A percentile compares a stretch with the other conserved stretches of the same genome.
These are phyloP conservation scores for Actinomortierella ambigua DNA, from an alignment of 371 early-diverging fungal genomes.

Conservation along the genomic window DNA sequence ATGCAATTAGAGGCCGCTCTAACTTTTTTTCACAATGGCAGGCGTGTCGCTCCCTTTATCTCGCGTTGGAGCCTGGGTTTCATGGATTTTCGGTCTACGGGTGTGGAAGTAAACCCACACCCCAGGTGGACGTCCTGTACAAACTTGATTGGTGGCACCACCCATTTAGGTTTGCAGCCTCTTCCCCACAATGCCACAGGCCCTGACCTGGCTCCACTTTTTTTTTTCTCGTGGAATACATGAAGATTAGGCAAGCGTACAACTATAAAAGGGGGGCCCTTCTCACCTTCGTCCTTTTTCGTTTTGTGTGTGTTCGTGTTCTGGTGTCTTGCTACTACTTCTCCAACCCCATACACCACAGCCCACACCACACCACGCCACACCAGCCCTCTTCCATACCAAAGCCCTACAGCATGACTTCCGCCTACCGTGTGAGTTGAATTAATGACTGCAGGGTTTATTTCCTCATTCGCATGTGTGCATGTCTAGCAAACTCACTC, in stretches of 20 bases:
- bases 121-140: too few relatives aligned
- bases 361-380: slow-evolving; percentile 4
- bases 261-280: slow-evolving; percentile 3
- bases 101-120: too few relatives aligned
- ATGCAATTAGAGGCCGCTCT: too few relatives aligned
- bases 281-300: slow-evolving; percentile 6
- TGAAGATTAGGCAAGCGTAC: neutral
- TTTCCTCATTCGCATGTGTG: neutral
- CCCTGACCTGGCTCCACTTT: neutral
- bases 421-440: slow-evolving; percentile 26
- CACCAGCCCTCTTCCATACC: slow-evolving; percentile 1
- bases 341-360: slow-evolving; percentile 4
- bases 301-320: slow-evolving; percentile 7
- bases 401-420: slow-evolving; percentile 24
- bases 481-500: neutral
- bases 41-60: too few relatives aligned
- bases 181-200: neutral
- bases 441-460: neutral
- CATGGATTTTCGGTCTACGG: too few relatives aligned
- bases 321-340: slow-evolving; percentile 1
- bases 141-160: too few relatives aligned
- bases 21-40: too few relatives aligned
- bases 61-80: too few relatives aligned
- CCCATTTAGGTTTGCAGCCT: too few relatives aligned
- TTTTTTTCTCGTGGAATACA: neutral